Base-by-base conservation (phyloP, 371 early-diverging fungal species). In the Mucor racemosus region DNA sequence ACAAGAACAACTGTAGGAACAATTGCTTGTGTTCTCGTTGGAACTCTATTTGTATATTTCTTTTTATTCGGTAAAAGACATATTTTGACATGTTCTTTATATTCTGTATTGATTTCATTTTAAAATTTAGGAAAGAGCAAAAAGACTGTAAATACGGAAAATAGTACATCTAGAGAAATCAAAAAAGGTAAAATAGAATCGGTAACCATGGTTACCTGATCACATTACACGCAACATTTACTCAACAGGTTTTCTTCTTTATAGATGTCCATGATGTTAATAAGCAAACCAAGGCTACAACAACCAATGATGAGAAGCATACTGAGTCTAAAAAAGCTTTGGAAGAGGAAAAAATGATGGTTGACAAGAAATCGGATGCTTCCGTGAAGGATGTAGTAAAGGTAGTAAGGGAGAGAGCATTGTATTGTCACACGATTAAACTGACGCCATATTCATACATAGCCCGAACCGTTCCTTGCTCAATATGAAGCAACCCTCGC, bases 391-490 rank as follows among this genome's bases (percentile, higher is more conserved):
- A 38, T 38, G 35, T n/a, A 14, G 13, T 53, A 13, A 55, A 31
- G 35, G 55, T 55, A 55, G 34, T 5, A 35, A 33, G 17, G 35
- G 5, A 26, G 35, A 21, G 11, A 50, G 26, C 9, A 50, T 21
- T 50, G 50, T 19, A 26, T 50, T 50, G 50, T 26, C 50, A 50
- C 50, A 50, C 8, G 13, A 13, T 11, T 19, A 26, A 11, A 50
- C 50, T 50, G 50, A 50, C 26, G 50, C 50, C 50, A 50, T 26
- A 9, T 48, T 19, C 13, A 11, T 21, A 10, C 17, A 11, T 26
- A 50, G 50, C 64, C 57, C 14, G 21, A 42, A 8, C 68, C 68
- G 19, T 58, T 63, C 34, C 59, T 68, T 33, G 68, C 68, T 41
- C 10, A 11, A 5, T 68, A 42, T 21, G 63, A 68, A 21, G 64